phyloP scores from a whole-genome alignment of 83 land plant species.

The Picea abies region DNA sequence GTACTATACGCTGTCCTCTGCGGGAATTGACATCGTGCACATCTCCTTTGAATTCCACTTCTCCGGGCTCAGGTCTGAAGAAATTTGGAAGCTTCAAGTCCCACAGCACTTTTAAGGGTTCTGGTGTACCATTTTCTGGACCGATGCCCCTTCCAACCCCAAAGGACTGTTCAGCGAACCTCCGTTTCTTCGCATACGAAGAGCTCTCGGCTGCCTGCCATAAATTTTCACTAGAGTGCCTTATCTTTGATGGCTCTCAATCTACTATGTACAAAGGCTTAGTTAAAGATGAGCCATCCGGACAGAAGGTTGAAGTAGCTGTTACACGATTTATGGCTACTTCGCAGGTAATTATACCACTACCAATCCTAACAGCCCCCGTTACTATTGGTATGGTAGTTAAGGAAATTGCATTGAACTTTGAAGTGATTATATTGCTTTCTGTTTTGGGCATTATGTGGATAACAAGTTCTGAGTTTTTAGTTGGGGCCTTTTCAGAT shows the following conservation, averaged over 20 bases:
- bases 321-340: conserved; percentile 52
- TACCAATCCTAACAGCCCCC: background rate
- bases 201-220: conserved; percentile 64
- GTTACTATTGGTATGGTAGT: background rate
- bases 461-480: background rate
- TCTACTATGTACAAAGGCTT: conserved; percentile 54
- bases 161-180: conserved; percentile 15
- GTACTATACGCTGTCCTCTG: background rate
- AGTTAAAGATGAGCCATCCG: conserved; percentile 52
- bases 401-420: background rate
- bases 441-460: background rate
- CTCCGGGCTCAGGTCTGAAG: conserved; percentile 21
- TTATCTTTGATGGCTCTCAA: conserved; percentile 54
- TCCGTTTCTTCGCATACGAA: conserved; percentile 49
- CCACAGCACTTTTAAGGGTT: conserved; percentile 19
- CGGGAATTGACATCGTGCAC: conserved; percentile 6
- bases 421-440: background rate
- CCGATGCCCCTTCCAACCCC: conserved; percentile 69
- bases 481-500: background rate
- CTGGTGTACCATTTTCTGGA: conserved; percentile 47
- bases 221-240: conserved; percentile 57
- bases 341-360: conserved; percentile 39
- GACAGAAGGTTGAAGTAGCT: conserved; percentile 59
- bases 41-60: conserved; percentile 12
- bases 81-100: conserved; percentile 53